Base-by-base conservation (phyloP, 2,329 filamentous ascomycete genomes). In the Colletotrichum lini region DNA sequence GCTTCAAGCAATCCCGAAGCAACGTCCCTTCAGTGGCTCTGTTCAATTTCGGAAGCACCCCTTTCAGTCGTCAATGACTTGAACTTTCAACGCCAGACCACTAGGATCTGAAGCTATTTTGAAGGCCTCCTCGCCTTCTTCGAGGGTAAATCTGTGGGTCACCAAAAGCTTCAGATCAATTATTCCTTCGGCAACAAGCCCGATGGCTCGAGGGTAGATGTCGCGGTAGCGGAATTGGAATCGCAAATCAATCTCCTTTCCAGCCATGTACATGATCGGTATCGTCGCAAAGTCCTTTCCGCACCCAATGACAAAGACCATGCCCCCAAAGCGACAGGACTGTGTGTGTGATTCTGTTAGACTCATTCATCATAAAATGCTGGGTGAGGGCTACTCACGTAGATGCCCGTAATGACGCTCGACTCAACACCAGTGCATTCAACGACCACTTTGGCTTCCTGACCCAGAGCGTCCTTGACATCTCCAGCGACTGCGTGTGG, bases 341-440 rank as follows among this genome's bases (percentile, higher is more conserved):
- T 65, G n/a, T 1, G 6, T 6, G 13, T n/a, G 26, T 30, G 26
- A 6, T 5, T 16, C 16, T 3, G 26, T 60, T 12, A 60, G 56
- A 23, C 18, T 35, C 18, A 12, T n/a, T 23, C 15, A 18, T 30
- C 21, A 10, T n/a, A 15, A 35, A n/a, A 23, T 5, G 4, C 16
- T 10, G 13, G 26, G 26, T 21, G 8, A 4, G n/a, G 18, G 9
- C n/a, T 3, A 77, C 78, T 70, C 66, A 80, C 86, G 80, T 90
- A 89, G 74, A 92, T 92, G 12, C 89, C 90, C 26, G 87, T 85
- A 9, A 84, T 84, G 73, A 93, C 88, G 75, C 86, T 89, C 73
- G 84, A 87, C 77, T 92, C 90, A 16, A 92, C 89, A 59, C 91
- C 91, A 0, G 91, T 92, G 80, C 90, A 93, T 77, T 92, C 91